Base-by-base conservation (phyloP, 2,329 filamentous ascomycete species). In the Xylariaceae sp. region DNA sequence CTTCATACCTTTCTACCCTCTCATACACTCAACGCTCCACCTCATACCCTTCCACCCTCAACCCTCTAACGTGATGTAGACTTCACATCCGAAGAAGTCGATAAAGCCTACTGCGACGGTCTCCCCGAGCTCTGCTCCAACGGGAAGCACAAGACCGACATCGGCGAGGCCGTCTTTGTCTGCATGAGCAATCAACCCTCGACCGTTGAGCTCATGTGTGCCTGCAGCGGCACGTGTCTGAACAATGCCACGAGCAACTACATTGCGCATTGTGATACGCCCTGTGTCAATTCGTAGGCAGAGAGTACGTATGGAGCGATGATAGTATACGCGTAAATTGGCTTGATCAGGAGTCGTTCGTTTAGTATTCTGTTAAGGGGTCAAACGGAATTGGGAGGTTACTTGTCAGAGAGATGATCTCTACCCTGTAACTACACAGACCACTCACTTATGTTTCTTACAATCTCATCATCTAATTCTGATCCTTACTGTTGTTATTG, bases 171-270 rank as follows among this genome's bases (percentile, higher is more conserved):
- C 39, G 69, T 72, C 49, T 73, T 67, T 62, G 58, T 71, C 56
- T 73, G 70, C 61, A 65, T 72, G 66, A 60, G 67, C 50, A 68
- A 72, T n/a, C 63, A 67, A 54, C 69, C 71, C 6, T 67, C 70
- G 1, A 66, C 47, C 17, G 62, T 73, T 48, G 52, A 68, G 60
- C 67, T 73, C 45, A 17, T 72, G 42, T 73, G 70, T 23, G 70
- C 70, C 6, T 72, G 70, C 51, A 58, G 64, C 42, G 67, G 68
- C 55, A 68, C 67, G 13, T 72, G 70, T 56, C 51, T 67, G 49
- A 70, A 72, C 34, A 68, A 71, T 18, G 63, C 66, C 2, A 62
- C 67, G 45, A 68, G 55, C 48, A 72, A 71, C 62, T 67, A 67
- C 55, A 72, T 73, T 58, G 69, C 69, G 2, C 70, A 71, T 39